Base-by-base conservation (phyloP, 805 yeast genomes). In the Teunomyces stri region DNA sequence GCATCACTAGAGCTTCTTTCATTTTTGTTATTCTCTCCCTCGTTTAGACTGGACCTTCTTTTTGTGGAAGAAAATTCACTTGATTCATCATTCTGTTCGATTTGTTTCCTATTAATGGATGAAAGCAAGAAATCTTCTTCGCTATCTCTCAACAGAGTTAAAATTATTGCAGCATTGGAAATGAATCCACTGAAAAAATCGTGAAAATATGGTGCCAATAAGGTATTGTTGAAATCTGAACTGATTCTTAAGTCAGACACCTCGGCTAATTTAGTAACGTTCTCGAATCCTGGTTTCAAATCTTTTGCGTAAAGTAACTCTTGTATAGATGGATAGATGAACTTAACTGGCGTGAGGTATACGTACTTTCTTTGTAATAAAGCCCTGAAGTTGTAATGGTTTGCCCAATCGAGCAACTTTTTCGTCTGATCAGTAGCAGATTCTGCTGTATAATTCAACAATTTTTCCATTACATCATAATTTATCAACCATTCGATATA, bases 51-150 rank as follows among this genome's bases (percentile, higher is more conserved):
- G 13, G 37, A 10, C 36, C 45, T 46, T 15, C 38, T 31, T 12
- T 42, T 27, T 21, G 28, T 20, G 12, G 29, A 15, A n/a, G 15
- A 15, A 10, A 33, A 18, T 15, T 29, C 42, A 28, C 43, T 46
- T 6, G 27, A n/a, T 12, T 41, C 45, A 31, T 44, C 53, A 15
- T 12, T 28, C 15, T 37, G 43, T 18, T 51, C 54, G 29, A 40
- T 34, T n/a, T 45, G 47, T 18, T 47, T 47, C 27, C 45, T 63
- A 47, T 68, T 68, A 39, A 63, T 59, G 1, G 72, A 67, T 0
- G 89, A 82, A 15, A 86, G 62, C 16, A 86, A 59, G 25, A 82
- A 76, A 59, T 87, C 92, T 57, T 86, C 92, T 61, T 87, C 92
- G 9, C 80, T 79, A 56, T 87, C 89, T 53, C 88, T 77, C 38